These are phyloP conservation scores for Globisporangium viniferum DNA, from an alignment of 352 stramenopile species.

Conservation along the genomic window DNA sequence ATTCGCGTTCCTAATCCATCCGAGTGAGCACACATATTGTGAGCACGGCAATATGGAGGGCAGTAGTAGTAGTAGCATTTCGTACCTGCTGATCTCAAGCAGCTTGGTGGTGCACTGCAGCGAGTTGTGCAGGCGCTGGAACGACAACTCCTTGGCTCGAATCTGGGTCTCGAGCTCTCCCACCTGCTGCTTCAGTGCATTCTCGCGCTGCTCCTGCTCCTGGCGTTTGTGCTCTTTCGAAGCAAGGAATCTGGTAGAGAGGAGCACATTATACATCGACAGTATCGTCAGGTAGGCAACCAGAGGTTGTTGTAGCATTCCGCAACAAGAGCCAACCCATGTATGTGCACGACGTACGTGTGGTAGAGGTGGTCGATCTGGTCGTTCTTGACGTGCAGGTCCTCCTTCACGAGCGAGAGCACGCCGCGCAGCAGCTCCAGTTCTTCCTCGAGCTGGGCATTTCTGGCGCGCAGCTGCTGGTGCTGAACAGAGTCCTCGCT, in stretches of 20 bases:
- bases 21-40: neutral
- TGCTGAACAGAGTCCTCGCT: neutral
- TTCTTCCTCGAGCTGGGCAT: conserved; percentile 22
- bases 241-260: conserved; percentile 17
- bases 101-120: conserved; percentile 12
- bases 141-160: conserved; percentile 11
- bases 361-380: conserved; percentile 32
- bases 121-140: conserved; percentile 15
- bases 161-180: conserved; percentile 20
- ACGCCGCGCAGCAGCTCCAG: conserved; percentile 28
- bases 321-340: neutral
- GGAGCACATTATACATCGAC: neutral
- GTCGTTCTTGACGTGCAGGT: conserved; percentile 34
- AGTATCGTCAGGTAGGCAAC: neutral
- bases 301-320: neutral
- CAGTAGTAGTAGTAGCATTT: neutral
- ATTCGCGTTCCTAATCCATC: neutral
- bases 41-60: neutral
- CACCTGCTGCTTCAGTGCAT: conserved; percentile 16
- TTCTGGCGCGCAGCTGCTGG: neutral
- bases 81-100: neutral
- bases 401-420: conserved; percentile 27
- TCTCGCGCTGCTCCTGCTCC: conserved; percentile 21
- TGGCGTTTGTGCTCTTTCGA: conserved; percentile 23
- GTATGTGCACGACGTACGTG: conserved; percentile 14